Base-by-base conservation (phyloP, 1,139 yeast genomes). In the Martiniozyma asiatica region DNA sequence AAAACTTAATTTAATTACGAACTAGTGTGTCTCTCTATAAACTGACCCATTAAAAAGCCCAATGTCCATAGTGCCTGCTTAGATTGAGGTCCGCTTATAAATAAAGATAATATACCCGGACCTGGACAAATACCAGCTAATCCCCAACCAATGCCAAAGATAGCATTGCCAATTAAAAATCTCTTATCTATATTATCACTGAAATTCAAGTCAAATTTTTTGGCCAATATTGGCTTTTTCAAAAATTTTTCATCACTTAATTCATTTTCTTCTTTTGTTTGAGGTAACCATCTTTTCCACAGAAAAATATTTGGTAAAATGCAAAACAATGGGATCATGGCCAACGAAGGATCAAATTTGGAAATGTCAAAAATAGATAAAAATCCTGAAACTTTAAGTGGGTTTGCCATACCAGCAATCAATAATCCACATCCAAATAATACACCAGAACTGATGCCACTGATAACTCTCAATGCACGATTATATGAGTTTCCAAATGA, bases 81-180 rank as follows among this genome's bases (percentile, higher is more conserved):
- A 4, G 11, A 5, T 5, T 30, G 25, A n/a, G 14, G 6, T 25
- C 14, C 26, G 18, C 41, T 40, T 9, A 39, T 29, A 2, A 39
- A 31, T 14, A 35, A 9, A 3, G 41, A 32, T 2, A 55, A 24
- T 2, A 59, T 35, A 6, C 62, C 70, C 8, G 70, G 68, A 3
- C 66, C 69, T 0, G 70, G 69, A 39, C 69, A 64, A 8, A 63
- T 46, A 1, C 70, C 70, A 1, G 58, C 41, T 3, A 61, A 24
- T 2, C 66, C 69, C 70, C 70, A 64, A 1, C 69, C 70, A 8
- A 58, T 15, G 4, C 70, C 70, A 39, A 63, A 64, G 2, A 62
- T 20, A 1, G 47, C 47, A 31, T 59, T 51, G 4, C 70, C 70
- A 3, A 58, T 6, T 0, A 63, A 24, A 26, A 63, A 53, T 23